Evolutionary conservation across 352 stramenopile species (phyloP).

Genomic region (Aphanomyces stellatus): DNA sequence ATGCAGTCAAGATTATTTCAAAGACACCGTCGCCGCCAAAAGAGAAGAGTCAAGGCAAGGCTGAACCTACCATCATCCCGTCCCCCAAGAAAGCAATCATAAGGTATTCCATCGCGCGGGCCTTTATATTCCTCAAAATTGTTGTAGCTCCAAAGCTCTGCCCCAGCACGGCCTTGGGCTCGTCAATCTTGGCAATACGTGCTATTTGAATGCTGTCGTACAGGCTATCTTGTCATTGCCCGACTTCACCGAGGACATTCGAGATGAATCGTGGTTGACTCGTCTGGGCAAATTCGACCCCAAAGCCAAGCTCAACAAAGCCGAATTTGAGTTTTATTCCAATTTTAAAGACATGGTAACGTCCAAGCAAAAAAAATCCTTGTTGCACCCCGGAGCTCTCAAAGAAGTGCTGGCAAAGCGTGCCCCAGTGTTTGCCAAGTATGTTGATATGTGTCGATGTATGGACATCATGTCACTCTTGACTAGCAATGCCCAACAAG

Average conservation of each 20-base stretch:
- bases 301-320: not conserved
- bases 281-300: not conserved
- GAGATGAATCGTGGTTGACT: slow-evolving; percentile 12
- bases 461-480: slow-evolving; percentile 15
- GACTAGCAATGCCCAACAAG: slow-evolving; percentile 69
- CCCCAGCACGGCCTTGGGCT: too few species aligned
- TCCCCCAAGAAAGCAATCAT: slow-evolving; percentile 18
- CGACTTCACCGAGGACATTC: slow-evolving; percentile 31
- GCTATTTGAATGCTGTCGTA: slow-evolving; percentile 93
- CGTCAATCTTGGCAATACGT: slow-evolving; percentile 90
- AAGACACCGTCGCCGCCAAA: too few species aligned
- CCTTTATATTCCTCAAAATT: too few species aligned
- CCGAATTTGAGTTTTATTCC: not conserved
- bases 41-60: too few species aligned
- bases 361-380: not conserved
- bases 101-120: too few species aligned
- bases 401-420: slow-evolving; percentile 72
- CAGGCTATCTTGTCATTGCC: slow-evolving; percentile 65
- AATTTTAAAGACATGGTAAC: slow-evolving; percentile 13
- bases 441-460: slow-evolving; percentile 14
- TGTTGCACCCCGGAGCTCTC: slow-evolving; percentile 52
- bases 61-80: too few species aligned
- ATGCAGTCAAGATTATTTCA: too few species aligned
- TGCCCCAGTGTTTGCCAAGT: slow-evolving; percentile 77
- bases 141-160: too few species aligned